These are phyloP conservation scores for Nemania sp. DNA, from an alignment of 2,329 filamentous ascomycete genomes.

Conservation along the genomic window DNA sequence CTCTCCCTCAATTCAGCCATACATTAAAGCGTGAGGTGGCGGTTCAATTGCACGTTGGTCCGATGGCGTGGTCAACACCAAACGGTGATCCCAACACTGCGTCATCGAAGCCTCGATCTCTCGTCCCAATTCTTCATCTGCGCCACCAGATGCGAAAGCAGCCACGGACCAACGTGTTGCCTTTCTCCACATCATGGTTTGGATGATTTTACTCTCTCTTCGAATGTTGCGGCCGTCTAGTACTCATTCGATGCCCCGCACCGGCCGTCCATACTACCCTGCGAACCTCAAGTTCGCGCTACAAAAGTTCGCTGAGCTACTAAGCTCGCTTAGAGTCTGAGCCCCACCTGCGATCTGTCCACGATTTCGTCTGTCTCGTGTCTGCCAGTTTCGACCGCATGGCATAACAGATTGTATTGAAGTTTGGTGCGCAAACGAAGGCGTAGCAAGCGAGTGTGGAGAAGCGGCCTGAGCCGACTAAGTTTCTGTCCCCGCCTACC, in stretches of 20 bases:
- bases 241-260: slow-evolving; percentile 11
- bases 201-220: no score
- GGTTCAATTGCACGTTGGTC: slow-evolving; percentile 21
- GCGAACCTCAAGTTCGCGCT: slow-evolving; percentile 13
- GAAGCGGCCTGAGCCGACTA: not conserved
- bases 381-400: not conserved
- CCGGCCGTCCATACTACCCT: not conserved
- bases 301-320: slow-evolving; percentile 1
- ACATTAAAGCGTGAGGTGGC: slow-evolving; percentile 9
- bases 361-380: slow-evolving; percentile 6
- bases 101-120: slow-evolving; percentile 32
- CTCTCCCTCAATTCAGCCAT: slow-evolving; percentile 15
- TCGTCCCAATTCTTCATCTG: slow-evolving; percentile 20
- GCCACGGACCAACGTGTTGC: not conserved
- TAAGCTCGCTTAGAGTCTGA: slow-evolving; percentile 10
- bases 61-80: slow-evolving; percentile 30
- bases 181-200: no score
- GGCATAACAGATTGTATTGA: not conserved
- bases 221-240: not conserved
- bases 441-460: not conserved
- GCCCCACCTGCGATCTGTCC: slow-evolving; percentile 19
- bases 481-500: no score
- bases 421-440: not conserved
- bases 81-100: slow-evolving; percentile 33
- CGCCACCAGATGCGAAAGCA: slow-evolving; percentile 6